Evolutionary conservation across 139 green algal species (phyloP).

Genomic region (Mesotaenium endlicherianum): DNA sequence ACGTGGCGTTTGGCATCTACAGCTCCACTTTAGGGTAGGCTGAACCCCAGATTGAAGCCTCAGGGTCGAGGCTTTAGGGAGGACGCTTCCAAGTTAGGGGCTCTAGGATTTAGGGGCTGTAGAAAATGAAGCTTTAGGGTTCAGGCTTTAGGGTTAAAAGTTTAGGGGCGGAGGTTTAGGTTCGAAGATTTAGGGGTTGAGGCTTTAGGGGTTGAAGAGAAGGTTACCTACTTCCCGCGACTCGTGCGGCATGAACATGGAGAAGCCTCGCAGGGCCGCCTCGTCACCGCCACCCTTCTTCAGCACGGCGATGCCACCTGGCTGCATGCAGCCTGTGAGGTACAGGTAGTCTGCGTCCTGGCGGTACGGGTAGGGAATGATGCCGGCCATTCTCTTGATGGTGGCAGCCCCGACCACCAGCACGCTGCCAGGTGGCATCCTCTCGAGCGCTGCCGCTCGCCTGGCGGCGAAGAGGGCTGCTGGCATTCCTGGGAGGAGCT

Average conservation of each 20-base stretch:
- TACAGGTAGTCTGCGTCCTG: constrained; percentile 82
- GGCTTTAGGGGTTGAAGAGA: too few species aligned
- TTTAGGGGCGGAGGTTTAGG: too few species aligned
- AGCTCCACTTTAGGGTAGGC: too few species aligned
- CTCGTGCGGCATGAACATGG: constrained; percentile 16
- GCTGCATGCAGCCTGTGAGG: constrained; percentile 79
- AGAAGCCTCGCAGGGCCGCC: background rate
- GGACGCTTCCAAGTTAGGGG: too few species aligned
- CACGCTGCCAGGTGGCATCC: constrained; percentile 64
- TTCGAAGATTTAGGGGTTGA: too few species aligned
- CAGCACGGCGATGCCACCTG: constrained; percentile 18
- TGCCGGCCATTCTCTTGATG: constrained; percentile 67
- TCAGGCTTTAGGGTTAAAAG: too few species aligned
- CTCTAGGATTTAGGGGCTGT: too few species aligned
- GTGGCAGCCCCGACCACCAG: constrained; percentile 68
- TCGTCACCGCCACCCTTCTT: background rate
- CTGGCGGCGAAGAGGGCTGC: constrained; percentile 60
- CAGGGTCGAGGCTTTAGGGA: too few species aligned
- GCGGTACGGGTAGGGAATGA: constrained; percentile 83
- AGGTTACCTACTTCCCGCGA: constrained; percentile 9
- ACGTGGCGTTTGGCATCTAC: too few species aligned
- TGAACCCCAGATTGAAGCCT: too few species aligned
- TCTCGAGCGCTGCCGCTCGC: constrained; percentile 54
- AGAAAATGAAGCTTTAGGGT: too few species aligned
- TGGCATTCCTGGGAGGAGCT: constrained; percentile 68